phyloP scores from a whole-genome alignment of 148 eudicot species.

The Agrostemma githago region DNA sequence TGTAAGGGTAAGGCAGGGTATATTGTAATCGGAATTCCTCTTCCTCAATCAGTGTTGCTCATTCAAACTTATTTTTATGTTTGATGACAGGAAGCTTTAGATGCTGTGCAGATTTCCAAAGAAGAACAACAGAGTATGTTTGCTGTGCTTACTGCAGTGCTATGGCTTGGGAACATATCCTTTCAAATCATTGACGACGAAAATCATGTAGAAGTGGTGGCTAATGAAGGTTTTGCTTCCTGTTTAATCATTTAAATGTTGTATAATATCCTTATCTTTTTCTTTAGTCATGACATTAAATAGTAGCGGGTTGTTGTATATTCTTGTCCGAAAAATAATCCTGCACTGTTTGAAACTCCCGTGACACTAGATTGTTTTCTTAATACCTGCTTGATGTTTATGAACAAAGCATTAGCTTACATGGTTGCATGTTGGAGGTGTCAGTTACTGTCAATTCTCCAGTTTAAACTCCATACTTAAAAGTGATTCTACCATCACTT shows the following conservation, averaged over 20 bases:
- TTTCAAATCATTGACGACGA: constrained; percentile 66
- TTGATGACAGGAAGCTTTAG: constrained; percentile 61
- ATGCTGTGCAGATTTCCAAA: constrained; percentile 50
- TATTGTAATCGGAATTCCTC: too few species aligned
- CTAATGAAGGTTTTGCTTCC: constrained; percentile 63
- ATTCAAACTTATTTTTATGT: neutral
- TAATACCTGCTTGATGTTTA: neutral
- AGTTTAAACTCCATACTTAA: neutral
- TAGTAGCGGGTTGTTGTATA: neutral
- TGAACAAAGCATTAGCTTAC: too few species aligned
- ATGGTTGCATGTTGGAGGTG: neutral
- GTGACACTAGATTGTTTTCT: constrained; percentile 1
- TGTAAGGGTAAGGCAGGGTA: neutral
- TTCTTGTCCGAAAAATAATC: neutral
- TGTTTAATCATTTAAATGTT: constrained; percentile 13
- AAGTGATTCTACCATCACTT: neutral
- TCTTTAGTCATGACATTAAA: neutral
- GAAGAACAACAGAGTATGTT: constrained; percentile 67
- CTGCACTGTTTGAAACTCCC: neutral
- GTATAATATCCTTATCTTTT: neutral
- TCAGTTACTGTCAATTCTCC: neutral
- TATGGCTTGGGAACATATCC: constrained; percentile 94
- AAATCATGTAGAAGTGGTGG: constrained; percentile 68
- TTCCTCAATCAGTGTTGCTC: constrained; percentile 9
- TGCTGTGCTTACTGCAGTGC: constrained; percentile 77